A percentile compares a stretch with the other conserved stretches of the same genome.
phyloP scores from a whole-genome alignment of 768 basidiomycete genomes.

The Serendipita sp. region DNA sequence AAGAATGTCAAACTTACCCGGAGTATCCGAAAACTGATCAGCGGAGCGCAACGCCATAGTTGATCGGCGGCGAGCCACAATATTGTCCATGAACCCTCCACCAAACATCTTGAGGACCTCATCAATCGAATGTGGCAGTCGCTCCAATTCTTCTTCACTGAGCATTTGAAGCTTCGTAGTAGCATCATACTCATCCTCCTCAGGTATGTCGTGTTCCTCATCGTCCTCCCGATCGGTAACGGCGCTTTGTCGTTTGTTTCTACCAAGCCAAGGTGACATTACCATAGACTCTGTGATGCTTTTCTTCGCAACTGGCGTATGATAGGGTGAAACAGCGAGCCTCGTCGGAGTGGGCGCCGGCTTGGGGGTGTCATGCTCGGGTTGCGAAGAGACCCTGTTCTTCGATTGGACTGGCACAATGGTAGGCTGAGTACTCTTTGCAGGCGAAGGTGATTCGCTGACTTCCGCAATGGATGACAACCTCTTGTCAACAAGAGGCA shows the following conservation, averaged over 20 bases:
- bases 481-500: not conserved
- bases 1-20: not conserved
- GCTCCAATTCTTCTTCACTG: not conserved
- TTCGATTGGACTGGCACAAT: not conserved
- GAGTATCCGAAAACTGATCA: not conserved
- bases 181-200: not conserved
- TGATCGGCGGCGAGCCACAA: not conserved
- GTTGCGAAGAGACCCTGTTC: not conserved
- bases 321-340: not conserved
- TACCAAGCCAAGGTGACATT: not conserved
- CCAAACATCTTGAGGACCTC: not conserved
- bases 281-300: not conserved
- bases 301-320: not conserved
- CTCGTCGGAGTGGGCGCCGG: not conserved
- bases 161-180: not conserved
- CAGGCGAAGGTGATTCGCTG: too few relatives aligned
- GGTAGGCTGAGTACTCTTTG: not conserved
- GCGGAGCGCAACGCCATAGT: not conserved
- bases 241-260: not conserved
- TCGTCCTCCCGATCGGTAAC: not conserved
- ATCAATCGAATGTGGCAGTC: not conserved
- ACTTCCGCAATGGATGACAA: not conserved
- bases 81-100: conserved; percentile 5
- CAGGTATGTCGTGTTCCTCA: not conserved
- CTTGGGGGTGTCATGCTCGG: not conserved